Evolutionary conservation across 108 stramenopile species (phyloP).

Genomic region (Skeletonema marinoi): DNA sequence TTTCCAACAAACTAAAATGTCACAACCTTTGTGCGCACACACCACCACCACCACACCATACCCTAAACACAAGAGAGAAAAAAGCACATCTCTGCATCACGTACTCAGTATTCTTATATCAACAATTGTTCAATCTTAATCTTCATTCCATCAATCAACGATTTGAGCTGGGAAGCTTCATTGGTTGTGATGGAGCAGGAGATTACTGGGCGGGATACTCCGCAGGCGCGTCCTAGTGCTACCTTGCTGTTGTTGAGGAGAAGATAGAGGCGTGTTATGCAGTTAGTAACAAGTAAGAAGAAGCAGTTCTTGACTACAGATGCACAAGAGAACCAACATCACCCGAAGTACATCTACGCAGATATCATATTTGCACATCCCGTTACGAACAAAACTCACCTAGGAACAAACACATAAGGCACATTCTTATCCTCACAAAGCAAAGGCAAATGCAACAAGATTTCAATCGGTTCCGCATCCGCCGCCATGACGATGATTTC

Average conservation of each 20-base stretch:
- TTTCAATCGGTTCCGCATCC: constrained; percentile 99
- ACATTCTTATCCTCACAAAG: constrained; percentile 99
- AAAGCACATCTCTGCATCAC: constrained; percentile 34
- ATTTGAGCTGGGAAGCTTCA: constrained; percentile 97
- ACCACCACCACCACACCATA: background rate
- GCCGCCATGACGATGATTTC: constrained; percentile 99
- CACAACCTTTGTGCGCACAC: background rate
- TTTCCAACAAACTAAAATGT: background rate
- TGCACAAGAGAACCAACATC: background rate
- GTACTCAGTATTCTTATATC: constrained; percentile 79
- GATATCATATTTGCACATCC: background rate
- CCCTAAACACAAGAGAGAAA: background rate
- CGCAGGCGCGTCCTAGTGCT: constrained; percentile 98
- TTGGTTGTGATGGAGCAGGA: constrained; percentile 96
- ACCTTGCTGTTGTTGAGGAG: constrained; percentile 78
- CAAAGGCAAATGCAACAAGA: constrained; percentile 97
- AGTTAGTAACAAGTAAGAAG: background rate
- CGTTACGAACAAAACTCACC: constrained; percentile 42
- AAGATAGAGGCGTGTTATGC: background rate
- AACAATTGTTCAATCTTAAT: constrained; percentile 99
- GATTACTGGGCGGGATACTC: constrained; percentile 98
- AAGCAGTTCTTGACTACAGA: background rate
- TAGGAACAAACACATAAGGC: constrained; percentile 99
- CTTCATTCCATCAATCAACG: constrained; percentile 96
- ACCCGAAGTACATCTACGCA: background rate